Evolutionary conservation across 1,284 basidiomycete species (phyloP), one percentile per base, ranked within the genome.

Genomic region (Trichosporon sp.): DNA sequence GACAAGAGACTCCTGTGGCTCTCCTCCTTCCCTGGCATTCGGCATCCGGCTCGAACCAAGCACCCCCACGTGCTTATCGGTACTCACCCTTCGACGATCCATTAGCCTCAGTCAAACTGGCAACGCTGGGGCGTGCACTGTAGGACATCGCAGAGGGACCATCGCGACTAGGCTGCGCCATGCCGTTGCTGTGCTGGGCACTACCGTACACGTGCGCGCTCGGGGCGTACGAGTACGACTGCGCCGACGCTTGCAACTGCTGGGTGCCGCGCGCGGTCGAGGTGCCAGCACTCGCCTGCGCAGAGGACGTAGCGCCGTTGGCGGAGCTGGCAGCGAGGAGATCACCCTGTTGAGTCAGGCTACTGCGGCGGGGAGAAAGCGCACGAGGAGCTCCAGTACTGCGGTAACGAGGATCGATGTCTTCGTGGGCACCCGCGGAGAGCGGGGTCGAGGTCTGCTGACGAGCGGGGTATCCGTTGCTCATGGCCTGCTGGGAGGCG

Each of bases 381-480:
- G 61, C 58, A 65, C 59, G 61, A 57, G 61, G 61, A 57, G 64
- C 60, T 44, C 64, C 67, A 60, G 59, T 57, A 60, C 65, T 61
- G 49, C 68, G 68, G 64, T 65, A 69, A 62, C 71, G 70, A 54
- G 65, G 63, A 52, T 65, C 64, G 21, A 66, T 54, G 44, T 66
- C 65, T 29, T 70, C 71, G 46, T 74, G 70, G 57, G 57, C 58
- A n/a, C 54, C 64, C 29, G 72, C 69, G 19, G 63, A 62, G 23
- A 75, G 70, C 10, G 75, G 76, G 4, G 76, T 75, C 23, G 72
- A 73, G n/a, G 70, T 73, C 59, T 76, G 73, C n/a, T 74, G 73
- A 31, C 76, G 67, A 23, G 73, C 72, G 5, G 76, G 76, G 62
- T 75, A 75, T 13, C 72, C 73, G 64, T 73, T 74, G 64, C 64